phyloP scores from a whole-genome alignment of 2,329 filamentous ascomycete genomes.

The Leptographium procerum region DNA sequence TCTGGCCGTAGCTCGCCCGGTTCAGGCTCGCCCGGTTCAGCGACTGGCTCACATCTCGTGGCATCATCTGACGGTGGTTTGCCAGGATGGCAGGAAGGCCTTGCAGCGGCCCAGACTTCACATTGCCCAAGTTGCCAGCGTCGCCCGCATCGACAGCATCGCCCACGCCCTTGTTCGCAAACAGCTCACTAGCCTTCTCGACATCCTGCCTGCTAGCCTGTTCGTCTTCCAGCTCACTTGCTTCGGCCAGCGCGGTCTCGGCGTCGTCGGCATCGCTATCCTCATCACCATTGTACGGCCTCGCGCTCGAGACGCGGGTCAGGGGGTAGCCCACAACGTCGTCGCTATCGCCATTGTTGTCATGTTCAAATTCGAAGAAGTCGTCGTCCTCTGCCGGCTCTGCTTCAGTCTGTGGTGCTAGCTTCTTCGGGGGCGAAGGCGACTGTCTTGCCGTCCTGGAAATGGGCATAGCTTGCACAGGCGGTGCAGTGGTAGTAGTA shows the following conservation, averaged over 20 bases:
- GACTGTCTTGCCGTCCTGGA: not conserved
- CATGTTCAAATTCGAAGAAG: constrained; percentile 15
- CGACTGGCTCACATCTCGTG: not conserved
- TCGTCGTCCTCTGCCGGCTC: constrained; percentile 6
- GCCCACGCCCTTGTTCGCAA: not conserved
- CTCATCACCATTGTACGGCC: constrained; percentile 1
- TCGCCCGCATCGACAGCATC: not conserved
- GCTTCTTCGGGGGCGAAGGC: not conserved
- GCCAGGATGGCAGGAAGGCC: not conserved
- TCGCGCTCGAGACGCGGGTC: constrained; percentile 1
- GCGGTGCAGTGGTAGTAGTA: not conserved
- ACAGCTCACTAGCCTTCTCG: not conserved
- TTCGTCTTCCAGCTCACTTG: not conserved
- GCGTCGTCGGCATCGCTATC: constrained; percentile 5
- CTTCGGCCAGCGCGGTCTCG: not conserved
- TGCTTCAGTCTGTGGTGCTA: not conserved
- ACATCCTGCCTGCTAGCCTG: not conserved
- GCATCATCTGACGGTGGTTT: not conserved
- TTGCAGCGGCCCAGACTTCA: not conserved
- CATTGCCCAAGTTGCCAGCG: not conserved
- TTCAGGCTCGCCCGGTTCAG: not conserved
- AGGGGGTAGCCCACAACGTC: constrained; percentile 16
- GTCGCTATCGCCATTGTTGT: constrained; percentile 11
- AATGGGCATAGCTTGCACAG: not conserved
- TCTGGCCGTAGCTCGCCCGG: not conserved